Evolutionary conservation across 805 yeast species (phyloP).

Genomic region (Wickerhamomyces sydowiorum): DNA sequence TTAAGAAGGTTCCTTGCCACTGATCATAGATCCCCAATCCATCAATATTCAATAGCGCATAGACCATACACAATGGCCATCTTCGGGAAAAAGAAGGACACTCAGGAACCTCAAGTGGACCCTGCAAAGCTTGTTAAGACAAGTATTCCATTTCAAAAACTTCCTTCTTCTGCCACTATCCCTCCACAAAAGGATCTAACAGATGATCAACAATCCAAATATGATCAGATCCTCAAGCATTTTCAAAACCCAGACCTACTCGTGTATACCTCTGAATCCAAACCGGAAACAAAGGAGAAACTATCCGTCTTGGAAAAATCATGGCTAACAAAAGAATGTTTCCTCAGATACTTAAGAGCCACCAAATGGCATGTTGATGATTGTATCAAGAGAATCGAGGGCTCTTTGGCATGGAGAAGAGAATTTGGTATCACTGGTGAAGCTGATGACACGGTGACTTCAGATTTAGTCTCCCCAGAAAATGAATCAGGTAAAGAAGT

Average conservation of each 20-base stretch:
- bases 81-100: slow-evolving; percentile 21
- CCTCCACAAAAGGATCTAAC: slow-evolving; percentile 44
- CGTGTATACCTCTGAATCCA: slow-evolving; percentile 29
- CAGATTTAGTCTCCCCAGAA: slow-evolving; percentile 55
- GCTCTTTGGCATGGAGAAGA: slow-evolving; percentile 88
- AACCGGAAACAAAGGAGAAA: slow-evolving; percentile 10
- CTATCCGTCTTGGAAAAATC: slow-evolving; percentile 61
- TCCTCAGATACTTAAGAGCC: slow-evolving; percentile 85
- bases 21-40: not conserved
- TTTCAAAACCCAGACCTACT: slow-evolving; percentile 37
- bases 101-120: slow-evolving; percentile 18
- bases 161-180: slow-evolving; percentile 45
- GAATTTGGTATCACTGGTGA: slow-evolving; percentile 72
- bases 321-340: slow-evolving; percentile 92
- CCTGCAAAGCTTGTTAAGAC: slow-evolving; percentile 24
- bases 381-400: slow-evolving; percentile 68
- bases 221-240: slow-evolving; percentile 54
- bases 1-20: too few species aligned
- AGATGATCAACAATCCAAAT: slow-evolving; percentile 52
- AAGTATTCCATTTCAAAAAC: slow-evolving; percentile 47
- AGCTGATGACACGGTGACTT: slow-evolving; percentile 43
- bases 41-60: not conserved
- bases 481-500: slow-evolving; percentile 91
- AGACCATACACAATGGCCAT: slow-evolving; percentile 14
- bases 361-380: slow-evolving; percentile 80